A percentile compares a stretch with the other conserved stretches of the same genome.
Conservation (phyloP, 140 eudicot species). For the Flaveria floridana region DNA sequence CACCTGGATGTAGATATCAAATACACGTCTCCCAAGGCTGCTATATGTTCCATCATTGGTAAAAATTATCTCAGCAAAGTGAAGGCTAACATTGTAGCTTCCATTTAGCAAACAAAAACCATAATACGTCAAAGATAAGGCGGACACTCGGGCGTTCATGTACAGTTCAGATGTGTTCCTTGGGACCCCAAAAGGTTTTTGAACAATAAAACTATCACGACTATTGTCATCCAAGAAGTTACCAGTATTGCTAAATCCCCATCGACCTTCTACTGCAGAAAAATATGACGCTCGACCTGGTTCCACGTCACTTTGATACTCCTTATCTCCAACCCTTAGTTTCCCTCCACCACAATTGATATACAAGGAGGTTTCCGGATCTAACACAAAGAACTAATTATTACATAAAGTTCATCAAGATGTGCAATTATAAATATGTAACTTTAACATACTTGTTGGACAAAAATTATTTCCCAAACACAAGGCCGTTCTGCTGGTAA, state of each 20-base stretch:
- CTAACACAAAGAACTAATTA: conserved; percentile 30
- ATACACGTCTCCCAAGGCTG: conserved; percentile 74
- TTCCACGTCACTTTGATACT: conserved; percentile 36
- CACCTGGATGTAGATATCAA: conserved; percentile 78
- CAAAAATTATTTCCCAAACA: conserved; percentile 51
- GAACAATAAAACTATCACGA: conserved; percentile 26
- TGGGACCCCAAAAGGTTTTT: conserved; percentile 13
- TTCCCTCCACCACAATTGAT: conserved; percentile 65
- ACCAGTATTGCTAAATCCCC: conserved; percentile 84
- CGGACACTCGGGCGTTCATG: conserved; percentile 52
- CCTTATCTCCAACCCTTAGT: conserved; percentile 1
- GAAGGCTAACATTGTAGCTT: conserved; percentile 70
- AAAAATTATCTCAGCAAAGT: conserved; percentile 71
- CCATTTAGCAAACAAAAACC: conserved; percentile 54
- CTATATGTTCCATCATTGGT: conserved; percentile 44
- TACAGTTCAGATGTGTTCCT: conserved; percentile 38
- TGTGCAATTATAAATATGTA: not conserved
- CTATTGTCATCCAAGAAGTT: conserved; percentile 42
- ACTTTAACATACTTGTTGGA: conserved; percentile 43
- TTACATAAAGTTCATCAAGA: not conserved
- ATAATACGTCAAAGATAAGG: conserved; percentile 64
- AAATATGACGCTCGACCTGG: conserved; percentile 38
- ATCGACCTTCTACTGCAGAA: conserved; percentile 26
- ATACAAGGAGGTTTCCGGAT: conserved; percentile 28
- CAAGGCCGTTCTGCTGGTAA: conserved; percentile 45